These are phyloP conservation scores for Carpinus viminea DNA, from an alignment of 306 rosid genomes.

Conservation along the genomic window DNA sequence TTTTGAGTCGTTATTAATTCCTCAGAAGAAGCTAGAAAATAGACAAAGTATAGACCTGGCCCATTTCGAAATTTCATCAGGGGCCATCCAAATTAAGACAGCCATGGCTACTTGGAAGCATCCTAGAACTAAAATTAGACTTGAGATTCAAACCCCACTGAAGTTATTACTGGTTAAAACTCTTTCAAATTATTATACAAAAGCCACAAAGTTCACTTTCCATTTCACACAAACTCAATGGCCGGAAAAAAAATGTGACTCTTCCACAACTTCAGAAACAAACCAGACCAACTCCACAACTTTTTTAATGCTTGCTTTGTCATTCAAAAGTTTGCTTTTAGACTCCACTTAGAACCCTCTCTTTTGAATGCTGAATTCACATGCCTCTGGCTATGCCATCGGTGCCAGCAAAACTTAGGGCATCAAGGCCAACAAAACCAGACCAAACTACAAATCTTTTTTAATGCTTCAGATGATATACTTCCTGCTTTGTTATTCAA, in stretches of 20 bases:
- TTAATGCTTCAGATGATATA: background rate
- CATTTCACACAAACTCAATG: too few relatives aligned
- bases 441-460: background rate
- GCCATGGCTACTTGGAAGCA: background rate
- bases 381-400: background rate
- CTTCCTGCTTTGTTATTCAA: background rate
- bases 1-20: background rate
- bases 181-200: background rate
- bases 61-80: background rate
- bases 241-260: too few relatives aligned
- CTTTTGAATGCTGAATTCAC: background rate
- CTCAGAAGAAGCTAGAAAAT: background rate
- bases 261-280: background rate
- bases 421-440: background rate
- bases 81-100: background rate
- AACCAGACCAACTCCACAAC: background rate
- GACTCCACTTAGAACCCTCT: background rate
- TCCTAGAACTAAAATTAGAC: background rate
- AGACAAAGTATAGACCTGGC: background rate
- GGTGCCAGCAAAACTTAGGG: background rate
- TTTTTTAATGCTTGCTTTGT: background rate
- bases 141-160: background rate
- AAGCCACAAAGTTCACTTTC: background rate
- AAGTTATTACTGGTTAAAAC: background rate
- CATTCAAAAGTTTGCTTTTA: background rate